Percentiles rank a stretch among this genome's conserved stretches.
phyloP scores from a whole-genome alignment of 331 rosid species.

The Quercus lobata region DNA sequence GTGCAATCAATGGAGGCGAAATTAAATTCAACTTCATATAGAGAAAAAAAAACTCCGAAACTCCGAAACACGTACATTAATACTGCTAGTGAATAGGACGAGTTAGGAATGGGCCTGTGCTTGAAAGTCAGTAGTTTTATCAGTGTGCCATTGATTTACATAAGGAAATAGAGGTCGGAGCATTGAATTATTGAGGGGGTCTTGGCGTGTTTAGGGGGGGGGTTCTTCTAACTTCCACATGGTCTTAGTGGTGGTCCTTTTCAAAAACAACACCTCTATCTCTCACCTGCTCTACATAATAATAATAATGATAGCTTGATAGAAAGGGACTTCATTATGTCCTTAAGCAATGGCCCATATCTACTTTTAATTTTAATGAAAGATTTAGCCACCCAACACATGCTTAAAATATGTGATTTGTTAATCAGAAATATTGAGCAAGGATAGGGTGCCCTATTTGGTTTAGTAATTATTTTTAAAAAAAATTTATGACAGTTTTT shows the following conservation, averaged over 20 bases:
- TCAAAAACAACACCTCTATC: neutral
- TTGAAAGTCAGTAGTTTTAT: neutral
- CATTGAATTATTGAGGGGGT: conserved; percentile 25
- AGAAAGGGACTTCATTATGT: conserved; percentile 12
- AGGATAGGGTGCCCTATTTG: neutral
- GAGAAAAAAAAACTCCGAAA: no score
- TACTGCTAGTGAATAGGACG: neutral
- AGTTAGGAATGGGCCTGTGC: neutral
- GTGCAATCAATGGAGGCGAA: no score
- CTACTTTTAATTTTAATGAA: conserved; percentile 16
- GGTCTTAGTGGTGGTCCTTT: conserved; percentile 48
- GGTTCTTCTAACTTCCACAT: conserved; percentile 21
- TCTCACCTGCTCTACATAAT: conserved; percentile 32
- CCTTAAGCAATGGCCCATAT: conserved; percentile 8
- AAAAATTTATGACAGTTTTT: no score
- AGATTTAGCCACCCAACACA: conserved; percentile 9
- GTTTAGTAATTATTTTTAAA: no score
- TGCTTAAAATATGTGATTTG: neutral
- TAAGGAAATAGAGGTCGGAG: neutral
- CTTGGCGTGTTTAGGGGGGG: conserved; percentile 19
- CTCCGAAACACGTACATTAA: no score
- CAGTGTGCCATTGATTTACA: neutral
- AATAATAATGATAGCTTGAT: conserved; percentile 15
- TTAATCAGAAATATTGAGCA: neutral
- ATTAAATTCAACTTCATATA: no score